Percentiles rank a stretch among this genome's conserved stretches.
phyloP scores from a whole-genome alignment of 2,329 filamentous ascomycete genomes.

The Pseudopyricularia cyperi region DNA sequence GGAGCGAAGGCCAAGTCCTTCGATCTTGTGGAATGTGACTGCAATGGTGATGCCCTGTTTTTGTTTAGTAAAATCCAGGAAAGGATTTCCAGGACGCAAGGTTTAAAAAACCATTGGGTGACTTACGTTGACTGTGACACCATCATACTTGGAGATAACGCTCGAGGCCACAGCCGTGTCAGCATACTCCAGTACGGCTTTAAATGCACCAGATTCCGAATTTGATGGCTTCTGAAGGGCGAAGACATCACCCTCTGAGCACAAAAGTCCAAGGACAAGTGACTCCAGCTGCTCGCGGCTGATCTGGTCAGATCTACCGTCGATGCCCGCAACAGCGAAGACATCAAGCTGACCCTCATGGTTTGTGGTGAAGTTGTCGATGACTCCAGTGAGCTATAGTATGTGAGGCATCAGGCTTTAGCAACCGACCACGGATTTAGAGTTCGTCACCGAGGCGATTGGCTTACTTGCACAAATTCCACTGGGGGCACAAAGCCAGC shows the following conservation, averaged over 20 bases:
- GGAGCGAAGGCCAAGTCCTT: slow-evolving; percentile 7
- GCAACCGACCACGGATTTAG: no score
- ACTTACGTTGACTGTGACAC: slow-evolving; percentile 22
- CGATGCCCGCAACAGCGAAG: slow-evolving; percentile 24
- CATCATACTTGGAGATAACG: slow-evolving; percentile 26
- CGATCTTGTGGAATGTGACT: slow-evolving; percentile 5
- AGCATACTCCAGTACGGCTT: slow-evolving; percentile 38
- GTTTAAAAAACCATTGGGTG: no score
- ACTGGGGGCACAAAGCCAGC: slow-evolving; percentile 28
- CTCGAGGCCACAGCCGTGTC: slow-evolving; percentile 29
- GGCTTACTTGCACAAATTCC: slow-evolving; percentile 27
- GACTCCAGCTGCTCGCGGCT: slow-evolving; percentile 17
- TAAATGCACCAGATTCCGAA: slow-evolving; percentile 28
- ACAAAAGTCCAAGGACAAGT: slow-evolving; percentile 26
- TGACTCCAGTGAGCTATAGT: not conserved
- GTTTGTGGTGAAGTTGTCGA: slow-evolving; percentile 16
- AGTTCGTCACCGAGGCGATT: not conserved
- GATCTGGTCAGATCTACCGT: not conserved
- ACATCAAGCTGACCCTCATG: slow-evolving; percentile 44
- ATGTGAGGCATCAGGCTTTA: not conserved
- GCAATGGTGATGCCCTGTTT: slow-evolving; percentile 4
- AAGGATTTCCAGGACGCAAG: not conserved
- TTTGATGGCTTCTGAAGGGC: slow-evolving; percentile 31
- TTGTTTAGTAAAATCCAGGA: not conserved
- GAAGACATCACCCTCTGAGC: slow-evolving; percentile 35